These are phyloP conservation scores for Neofusicoccum ribis DNA, from an alignment of 2,329 filamentous ascomycete species.

Conservation along the genomic window DNA sequence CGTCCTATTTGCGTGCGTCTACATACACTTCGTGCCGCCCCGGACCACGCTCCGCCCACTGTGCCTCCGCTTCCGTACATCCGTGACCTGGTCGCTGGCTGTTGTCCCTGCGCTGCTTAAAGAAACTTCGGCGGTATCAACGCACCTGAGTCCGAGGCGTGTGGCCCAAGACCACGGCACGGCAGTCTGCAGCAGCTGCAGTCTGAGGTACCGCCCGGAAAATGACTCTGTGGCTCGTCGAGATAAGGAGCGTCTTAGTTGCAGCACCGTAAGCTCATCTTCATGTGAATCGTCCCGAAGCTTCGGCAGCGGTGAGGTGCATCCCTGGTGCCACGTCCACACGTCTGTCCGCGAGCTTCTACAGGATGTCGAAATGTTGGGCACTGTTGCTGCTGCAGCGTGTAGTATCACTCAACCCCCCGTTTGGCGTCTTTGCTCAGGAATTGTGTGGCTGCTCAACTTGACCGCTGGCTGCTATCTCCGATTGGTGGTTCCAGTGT, in stretches of 20 bases:
- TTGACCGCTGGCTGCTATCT: background rate
- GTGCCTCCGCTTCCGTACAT: background rate
- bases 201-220: background rate
- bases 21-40: background rate
- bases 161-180: background rate
- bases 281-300: conserved; percentile 11
- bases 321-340: background rate
- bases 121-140: background rate
- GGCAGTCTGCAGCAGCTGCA: background rate
- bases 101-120: background rate
- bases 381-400: background rate
- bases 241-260: background rate
- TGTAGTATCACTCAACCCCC: background rate
- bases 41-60: background rate
- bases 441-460: background rate
- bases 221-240: background rate
- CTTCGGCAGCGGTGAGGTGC: background rate
- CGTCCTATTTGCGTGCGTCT: background rate
- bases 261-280: background rate
- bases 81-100: background rate
- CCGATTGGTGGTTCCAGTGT: background rate
- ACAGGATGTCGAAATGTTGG: background rate
- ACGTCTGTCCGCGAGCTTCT: background rate
- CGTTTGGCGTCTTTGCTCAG: background rate
- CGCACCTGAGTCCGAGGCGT: background rate